A percentile compares a stretch with the other conserved stretches of the same genome.
phyloP scores from a whole-genome alignment of 805 yeast species.

The Myxozyma melibiosi region DNA sequence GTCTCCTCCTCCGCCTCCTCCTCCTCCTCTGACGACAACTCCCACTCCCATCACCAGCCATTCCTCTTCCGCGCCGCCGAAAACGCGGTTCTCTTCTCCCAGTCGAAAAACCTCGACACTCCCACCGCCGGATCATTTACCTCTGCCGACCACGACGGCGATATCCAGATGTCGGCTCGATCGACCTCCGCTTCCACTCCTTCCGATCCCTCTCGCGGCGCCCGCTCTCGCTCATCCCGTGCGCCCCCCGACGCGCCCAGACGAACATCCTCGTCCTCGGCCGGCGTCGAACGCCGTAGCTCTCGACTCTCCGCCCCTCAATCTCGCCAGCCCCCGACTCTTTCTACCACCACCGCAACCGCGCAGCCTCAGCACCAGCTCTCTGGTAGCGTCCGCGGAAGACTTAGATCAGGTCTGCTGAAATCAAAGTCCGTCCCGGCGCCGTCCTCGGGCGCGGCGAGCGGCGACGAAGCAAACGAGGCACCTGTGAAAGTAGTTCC shows the following conservation, averaged over 20 bases:
- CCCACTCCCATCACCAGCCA: no score
- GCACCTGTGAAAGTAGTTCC: slow-evolving; percentile 15
- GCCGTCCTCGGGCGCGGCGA: background rate
- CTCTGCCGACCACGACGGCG: slow-evolving; percentile 3
- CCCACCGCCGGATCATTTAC: background rate
- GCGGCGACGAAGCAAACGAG: background rate
- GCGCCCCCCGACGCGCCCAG: slow-evolving; percentile 27
- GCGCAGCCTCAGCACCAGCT: background rate
- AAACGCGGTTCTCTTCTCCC: no score
- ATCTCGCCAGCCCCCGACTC: background rate
- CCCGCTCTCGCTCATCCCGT: slow-evolving; percentile 3
- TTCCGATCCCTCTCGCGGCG: background rate
- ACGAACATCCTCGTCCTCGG: slow-evolving; percentile 2
- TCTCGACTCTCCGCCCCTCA: background rate
- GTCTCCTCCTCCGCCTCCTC: background rate
- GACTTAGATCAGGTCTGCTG: background rate
- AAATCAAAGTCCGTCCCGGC: background rate
- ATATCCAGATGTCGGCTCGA: slow-evolving; percentile 6
- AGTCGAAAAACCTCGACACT: background rate
- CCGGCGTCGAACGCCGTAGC: slow-evolving; percentile 1
- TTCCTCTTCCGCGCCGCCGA: slow-evolving; percentile 2
- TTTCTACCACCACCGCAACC: background rate
- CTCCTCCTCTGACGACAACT: no score
- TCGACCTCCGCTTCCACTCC: background rate
- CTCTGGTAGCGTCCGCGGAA: background rate